Base-by-base conservation (phyloP, 129 eudicot genomes). In the Logfia minima region DNA sequence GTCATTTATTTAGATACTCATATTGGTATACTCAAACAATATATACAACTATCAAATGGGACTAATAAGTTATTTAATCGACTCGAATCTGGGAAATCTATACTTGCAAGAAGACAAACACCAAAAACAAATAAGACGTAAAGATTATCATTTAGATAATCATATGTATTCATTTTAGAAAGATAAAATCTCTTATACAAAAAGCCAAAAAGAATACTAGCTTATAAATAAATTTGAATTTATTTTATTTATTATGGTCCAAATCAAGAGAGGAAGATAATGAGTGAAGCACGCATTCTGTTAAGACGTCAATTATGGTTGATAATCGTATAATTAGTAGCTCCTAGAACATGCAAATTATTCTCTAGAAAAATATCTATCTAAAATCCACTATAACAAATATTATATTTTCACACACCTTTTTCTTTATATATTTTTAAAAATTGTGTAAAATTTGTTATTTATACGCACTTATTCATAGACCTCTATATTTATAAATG, bases 301-400 rank as follows among this genome's bases (percentile, higher is more conserved):
- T 68, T 77, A 68, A 68, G 58, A 77, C 75, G 75, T 77, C 81
- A 68, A 77, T 68, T 77, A 56, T 77, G 75, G 60, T 41, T 68
- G 81, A 39, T 60, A 67, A 77, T 29, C 75, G 35, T 52, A 52
- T 31, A 14, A 77, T 24, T 24, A 24, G 26, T 16, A 68, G 60
- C 22, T 24, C 26, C 21, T 43, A 24, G 43, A 75, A 62, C 24
- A 45, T 63, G 61, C 43, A 31, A 77, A 11, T 19, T 68, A 23
- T 28, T 68, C 22, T 77, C 60, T 16, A 37, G 28, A 35, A 32
- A 70, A 55, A 29, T 53, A 70, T 39, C 71, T n/a, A 62, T 51
- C n/a, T 43, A 64, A 61, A 32, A 32, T 32, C 0, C 35, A 4
- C 35, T 32, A 5, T 0, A n/a, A n/a, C n/a, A n/a, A n/a, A n/a